These are phyloP conservation scores for Colletotrichum tabaci DNA, from an alignment of 2,329 filamentous ascomycete genomes.

Conservation along the genomic window DNA sequence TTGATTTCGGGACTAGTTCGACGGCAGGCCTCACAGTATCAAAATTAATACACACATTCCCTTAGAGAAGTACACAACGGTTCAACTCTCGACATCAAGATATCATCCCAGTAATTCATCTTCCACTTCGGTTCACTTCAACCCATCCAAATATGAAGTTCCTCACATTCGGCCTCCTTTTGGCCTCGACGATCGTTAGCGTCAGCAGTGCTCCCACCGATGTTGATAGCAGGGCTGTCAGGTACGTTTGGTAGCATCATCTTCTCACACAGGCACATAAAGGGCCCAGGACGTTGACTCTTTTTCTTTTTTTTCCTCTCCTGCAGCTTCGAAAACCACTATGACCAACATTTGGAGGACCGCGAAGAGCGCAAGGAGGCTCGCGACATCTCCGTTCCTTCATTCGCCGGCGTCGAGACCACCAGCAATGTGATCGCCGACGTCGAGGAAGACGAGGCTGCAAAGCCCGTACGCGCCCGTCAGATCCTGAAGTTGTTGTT, in stretches of 20 bases:
- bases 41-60: slow-evolving; percentile 37
- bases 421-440: slow-evolving; percentile 34
- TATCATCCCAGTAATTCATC: not conserved
- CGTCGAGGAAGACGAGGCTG: slow-evolving; percentile 23
- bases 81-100: slow-evolving; percentile 7
- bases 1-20: not conserved
- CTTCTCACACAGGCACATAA: not conserved
- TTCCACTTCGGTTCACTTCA: slow-evolving; percentile 33
- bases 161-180: slow-evolving; percentile 31
- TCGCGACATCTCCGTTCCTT: slow-evolving; percentile 34
- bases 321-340: slow-evolving; percentile 11
- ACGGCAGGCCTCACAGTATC: slow-evolving; percentile 37
- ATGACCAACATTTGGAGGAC: slow-evolving; percentile 33
- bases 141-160: slow-evolving; percentile 40
- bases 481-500: slow-evolving; percentile 27
- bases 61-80: slow-evolving; percentile 16
- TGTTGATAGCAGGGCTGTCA: slow-evolving; percentile 38
- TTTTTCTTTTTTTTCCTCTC: not conserved
- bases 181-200: slow-evolving; percentile 40
- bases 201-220: slow-evolving; percentile 41
- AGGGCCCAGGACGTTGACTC: not conserved
- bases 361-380: slow-evolving; percentile 33
- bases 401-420: slow-evolving; percentile 35
- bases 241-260: slow-evolving; percentile 5
- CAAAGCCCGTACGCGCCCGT: slow-evolving; percentile 28